These are phyloP conservation scores for Colletotrichum cereale DNA, from an alignment of 2,329 filamentous ascomycete species.

Conservation along the genomic window DNA sequence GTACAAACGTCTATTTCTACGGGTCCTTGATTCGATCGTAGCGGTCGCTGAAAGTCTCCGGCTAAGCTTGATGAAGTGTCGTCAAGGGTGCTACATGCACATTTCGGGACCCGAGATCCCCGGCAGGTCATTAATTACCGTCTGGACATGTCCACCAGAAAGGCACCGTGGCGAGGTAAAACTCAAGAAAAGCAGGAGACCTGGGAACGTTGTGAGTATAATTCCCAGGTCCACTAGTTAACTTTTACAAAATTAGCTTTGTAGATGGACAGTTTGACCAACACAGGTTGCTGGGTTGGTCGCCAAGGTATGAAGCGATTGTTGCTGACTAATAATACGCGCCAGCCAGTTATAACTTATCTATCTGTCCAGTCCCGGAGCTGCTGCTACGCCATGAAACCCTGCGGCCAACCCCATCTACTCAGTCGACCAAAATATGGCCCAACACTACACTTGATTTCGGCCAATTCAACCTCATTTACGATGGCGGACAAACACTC, in stretches of 20 bases:
- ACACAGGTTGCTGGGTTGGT: background rate
- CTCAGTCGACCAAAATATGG: background rate
- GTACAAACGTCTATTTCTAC: too few relatives aligned
- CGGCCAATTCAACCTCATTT: slow-evolving; percentile 16
- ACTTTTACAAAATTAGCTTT: too few relatives aligned
- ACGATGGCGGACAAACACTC: slow-evolving; percentile 22
- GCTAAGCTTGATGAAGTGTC: background rate
- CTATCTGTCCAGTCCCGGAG: slow-evolving; percentile 12
- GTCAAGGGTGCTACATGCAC: background rate
- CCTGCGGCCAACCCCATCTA: background rate
- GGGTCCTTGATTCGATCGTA: too few relatives aligned
- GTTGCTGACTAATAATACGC: slow-evolving; percentile 26
- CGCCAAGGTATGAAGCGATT: background rate
- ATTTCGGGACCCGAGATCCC: background rate
- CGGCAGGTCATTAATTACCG: background rate
- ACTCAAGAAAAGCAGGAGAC: background rate
- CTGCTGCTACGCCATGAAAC: slow-evolving; percentile 1
- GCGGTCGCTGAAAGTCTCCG: too few relatives aligned
- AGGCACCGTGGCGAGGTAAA: background rate
- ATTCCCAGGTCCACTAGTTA: too few relatives aligned
- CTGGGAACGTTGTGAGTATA: too few relatives aligned
- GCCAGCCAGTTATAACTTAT: too few relatives aligned
- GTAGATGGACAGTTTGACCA: too few relatives aligned
- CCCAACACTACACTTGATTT: background rate
- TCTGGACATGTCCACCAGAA: background rate